Base-by-base conservation (phyloP, 495 filamentous ascomycete genomes). In the Penicillium verhagenii region DNA sequence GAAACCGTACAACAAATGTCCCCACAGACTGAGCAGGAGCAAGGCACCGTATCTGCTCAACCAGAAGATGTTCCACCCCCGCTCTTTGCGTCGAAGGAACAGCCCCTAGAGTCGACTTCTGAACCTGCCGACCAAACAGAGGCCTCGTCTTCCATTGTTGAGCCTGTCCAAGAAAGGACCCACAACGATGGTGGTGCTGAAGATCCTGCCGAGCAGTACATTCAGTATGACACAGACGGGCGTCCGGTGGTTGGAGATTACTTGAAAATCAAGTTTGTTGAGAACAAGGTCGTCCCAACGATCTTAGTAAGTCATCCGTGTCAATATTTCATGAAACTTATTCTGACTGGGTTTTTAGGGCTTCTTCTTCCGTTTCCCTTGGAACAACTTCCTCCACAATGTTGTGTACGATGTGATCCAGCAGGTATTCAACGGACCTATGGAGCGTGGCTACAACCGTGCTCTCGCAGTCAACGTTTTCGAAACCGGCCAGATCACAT, bases 371-470 rank as follows among this genome's bases (percentile, higher is more conserved):
- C 86, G 85, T 50, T 97, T 97, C 69, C 95, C 94, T 4, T 99
- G 94, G 94, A 99, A 99, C 66, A 99, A 99, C 70, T 99, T 99
- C 66, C 83, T 99, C 20, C 94, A 99, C 70, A 99, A 99, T 72
- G 94, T 99, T 39, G 94, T 99, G 21, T 99, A 99, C 69, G 94
- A 99, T 68, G 92, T 99, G 57, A 88, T 99, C 11, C 94, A 99
- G 69, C 94, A 99, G 74, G 95, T 99, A 0, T 98, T 99, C 73
- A 99, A 99, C 65, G 94, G 95, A 0, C 90, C 90, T 11, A 96
- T 99, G 90, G 92, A 97, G 58, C 87, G 92, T 48, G 91, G 94
- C 13, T 97, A 86, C 68, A 99, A 99, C 72, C 86, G 90, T 7
- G 86, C 84, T 38, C 80, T 99, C n/a, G 92, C 94, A 21, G 87